Evolutionary conservation across 108 stramenopile genomes (phyloP).

Genomic region (Fragilaria radians): DNA sequence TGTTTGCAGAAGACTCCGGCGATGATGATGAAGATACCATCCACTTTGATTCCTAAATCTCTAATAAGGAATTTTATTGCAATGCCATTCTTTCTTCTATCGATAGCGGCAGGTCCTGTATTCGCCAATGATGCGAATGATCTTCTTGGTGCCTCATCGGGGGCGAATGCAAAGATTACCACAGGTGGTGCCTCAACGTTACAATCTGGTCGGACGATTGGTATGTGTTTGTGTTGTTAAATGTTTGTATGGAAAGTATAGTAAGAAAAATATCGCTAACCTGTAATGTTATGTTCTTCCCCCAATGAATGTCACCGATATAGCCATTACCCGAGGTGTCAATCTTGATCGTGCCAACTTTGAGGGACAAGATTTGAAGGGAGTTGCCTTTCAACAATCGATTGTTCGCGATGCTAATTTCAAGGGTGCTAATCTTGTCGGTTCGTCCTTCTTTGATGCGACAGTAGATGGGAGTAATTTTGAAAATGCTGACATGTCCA

Average conservation of each 20-base stretch:
- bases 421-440: constrained; percentile 60
- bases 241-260: too few species aligned
- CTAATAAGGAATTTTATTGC: too few species aligned
- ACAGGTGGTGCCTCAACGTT: constrained; percentile 83
- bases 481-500: constrained; percentile 72
- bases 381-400: constrained; percentile 93
- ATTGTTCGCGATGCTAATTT: constrained; percentile 90
- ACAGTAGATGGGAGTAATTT: constrained; percentile 87
- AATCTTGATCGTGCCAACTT: constrained; percentile 84
- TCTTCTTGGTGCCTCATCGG: constrained; percentile 53
- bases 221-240: too few species aligned
- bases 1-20: too few species aligned
- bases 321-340: constrained; percentile 92
- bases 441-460: constrained; percentile 92
- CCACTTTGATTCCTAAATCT: too few species aligned
- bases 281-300: too few species aligned
- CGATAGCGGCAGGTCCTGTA: too few species aligned
- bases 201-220: constrained; percentile 81
- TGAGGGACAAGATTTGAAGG: constrained; percentile 72
- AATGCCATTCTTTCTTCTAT: too few species aligned
- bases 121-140: too few species aligned
- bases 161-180: constrained; percentile 74
- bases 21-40: too few species aligned
- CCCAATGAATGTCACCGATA: too few species aligned
- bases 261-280: too few species aligned